phyloP scores from a whole-genome alignment of 164 flowering plant genomes.

The Berberis vulgaris region DNA sequence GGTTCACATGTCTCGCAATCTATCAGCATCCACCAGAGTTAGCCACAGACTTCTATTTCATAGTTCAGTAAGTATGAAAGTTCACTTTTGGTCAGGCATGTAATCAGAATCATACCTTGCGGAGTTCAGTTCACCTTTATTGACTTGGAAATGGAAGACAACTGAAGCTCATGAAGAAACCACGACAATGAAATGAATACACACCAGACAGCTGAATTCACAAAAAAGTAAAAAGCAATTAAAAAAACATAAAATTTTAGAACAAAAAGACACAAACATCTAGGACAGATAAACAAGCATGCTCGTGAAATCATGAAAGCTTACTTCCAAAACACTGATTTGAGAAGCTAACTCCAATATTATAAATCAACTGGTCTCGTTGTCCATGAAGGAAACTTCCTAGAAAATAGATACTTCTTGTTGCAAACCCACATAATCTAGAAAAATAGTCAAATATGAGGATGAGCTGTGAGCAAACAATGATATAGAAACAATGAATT shows the following conservation, averaged over 20 bases:
- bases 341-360: conserved; percentile 12
- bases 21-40: too few species aligned
- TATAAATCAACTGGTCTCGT: conserved; percentile 13
- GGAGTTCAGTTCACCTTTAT: neutral
- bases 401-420: conserved; percentile 11
- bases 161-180: conserved; percentile 30
- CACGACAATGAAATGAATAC: conserved; percentile 13
- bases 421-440: neutral
- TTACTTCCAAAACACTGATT: conserved; percentile 16
- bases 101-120: conserved; percentile 4
- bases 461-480: neutral
- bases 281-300: neutral
- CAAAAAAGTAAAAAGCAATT: neutral
- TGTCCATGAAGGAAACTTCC: conserved; percentile 18
- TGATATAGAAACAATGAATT: neutral
- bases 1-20: too few species aligned
- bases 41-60: too few species aligned
- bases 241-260: neutral
- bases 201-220: conserved; percentile 18
- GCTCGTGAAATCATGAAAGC: conserved; percentile 2
- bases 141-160: conserved; percentile 6
- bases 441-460: neutral
- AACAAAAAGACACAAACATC: neutral
- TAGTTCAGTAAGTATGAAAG: too few species aligned
- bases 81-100: neutral